Evolutionary conservation across 345 rosid species (phyloP), one percentile per base, ranked within the genome.

Genomic region (Nephelium lappaceum): DNA sequence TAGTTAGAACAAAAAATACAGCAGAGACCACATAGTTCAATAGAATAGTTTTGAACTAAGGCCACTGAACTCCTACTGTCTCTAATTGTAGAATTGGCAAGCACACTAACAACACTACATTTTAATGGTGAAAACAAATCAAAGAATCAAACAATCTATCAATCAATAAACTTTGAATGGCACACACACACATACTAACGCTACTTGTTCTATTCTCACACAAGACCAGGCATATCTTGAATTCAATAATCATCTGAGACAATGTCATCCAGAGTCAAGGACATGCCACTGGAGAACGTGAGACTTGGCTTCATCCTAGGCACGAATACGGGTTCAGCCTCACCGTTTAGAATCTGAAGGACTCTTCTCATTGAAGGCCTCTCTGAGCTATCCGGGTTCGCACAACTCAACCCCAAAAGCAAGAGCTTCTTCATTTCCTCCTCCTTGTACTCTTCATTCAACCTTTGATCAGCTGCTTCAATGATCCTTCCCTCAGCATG

Each of bases 301-400:
- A 94, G 86, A 73, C 87, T 89, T 3, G 99, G 98, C 79, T 96
- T 96, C 90, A 76, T 81, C 89, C 67, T 90, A 0, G 98, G 94
- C 64, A 93, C 91, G 0, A 77, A 65, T 12, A 81, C 21, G 5
- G 87, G 91, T 77, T 88, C 92, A 4, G 83, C 87, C 76, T 96
- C 98, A 11, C 88, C 88, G 75, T 88, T 87, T 47, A 96, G 90
- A 51, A 96, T 88, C 84, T 94, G 99, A 74, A 96, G 87, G 23
- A 93, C 94, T 81, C 92, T 91, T 76, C 99, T 94, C 88, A 91
- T 91, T 0, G 92, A 85, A 72, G 99, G 97, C 82, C 97, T 89
- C 85, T 86, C 86, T 5, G 79, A 68, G 80, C 94, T 83, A 79
- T 91, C 95, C 0, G 99, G 98, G 81, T 94, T 92, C 0, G 96